Conservation (phyloP, 345 rosid genomes). For the Eucalyptus melliodora region DNA sequence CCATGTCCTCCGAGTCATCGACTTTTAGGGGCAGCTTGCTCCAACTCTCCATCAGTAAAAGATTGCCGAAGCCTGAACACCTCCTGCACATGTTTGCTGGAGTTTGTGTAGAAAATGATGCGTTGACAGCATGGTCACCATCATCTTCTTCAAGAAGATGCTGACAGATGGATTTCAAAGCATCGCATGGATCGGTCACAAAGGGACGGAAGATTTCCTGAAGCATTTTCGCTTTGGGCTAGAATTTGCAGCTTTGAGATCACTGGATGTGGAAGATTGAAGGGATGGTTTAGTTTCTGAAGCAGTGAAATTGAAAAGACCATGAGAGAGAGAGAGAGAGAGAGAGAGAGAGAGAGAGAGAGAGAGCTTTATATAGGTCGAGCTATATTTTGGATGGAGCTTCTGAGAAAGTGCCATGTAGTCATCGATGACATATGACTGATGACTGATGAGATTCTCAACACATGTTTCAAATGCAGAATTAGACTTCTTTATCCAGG, state of each 20-base stretch:
- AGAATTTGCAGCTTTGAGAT: background rate
- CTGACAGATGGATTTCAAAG: background rate
- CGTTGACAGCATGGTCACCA: background rate
- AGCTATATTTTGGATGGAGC: background rate
- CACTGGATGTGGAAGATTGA: background rate
- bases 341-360: background rate
- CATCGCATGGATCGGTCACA: background rate
- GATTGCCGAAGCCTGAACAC: slow-evolving; percentile 16
- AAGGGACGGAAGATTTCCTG: background rate
- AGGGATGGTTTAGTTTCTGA: background rate
- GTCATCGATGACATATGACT: background rate
- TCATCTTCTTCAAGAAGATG: background rate
- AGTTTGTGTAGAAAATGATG: background rate
- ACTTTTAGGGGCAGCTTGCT: slow-evolving; percentile 13
- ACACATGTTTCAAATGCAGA: background rate
- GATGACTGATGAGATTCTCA: background rate
- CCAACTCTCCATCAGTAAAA: slow-evolving; percentile 18
- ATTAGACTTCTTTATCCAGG: background rate
- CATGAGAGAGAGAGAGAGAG: too few relatives aligned
- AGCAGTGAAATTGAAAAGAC: background rate
- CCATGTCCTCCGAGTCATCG: slow-evolving; percentile 25
- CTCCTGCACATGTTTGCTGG: background rate
- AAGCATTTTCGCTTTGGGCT: background rate
- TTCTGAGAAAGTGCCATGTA: background rate
- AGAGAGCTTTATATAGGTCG: background rate